Conservation (phyloP, 2,329 filamentous ascomycete genomes). For the Aspergillus tamarii region DNA sequence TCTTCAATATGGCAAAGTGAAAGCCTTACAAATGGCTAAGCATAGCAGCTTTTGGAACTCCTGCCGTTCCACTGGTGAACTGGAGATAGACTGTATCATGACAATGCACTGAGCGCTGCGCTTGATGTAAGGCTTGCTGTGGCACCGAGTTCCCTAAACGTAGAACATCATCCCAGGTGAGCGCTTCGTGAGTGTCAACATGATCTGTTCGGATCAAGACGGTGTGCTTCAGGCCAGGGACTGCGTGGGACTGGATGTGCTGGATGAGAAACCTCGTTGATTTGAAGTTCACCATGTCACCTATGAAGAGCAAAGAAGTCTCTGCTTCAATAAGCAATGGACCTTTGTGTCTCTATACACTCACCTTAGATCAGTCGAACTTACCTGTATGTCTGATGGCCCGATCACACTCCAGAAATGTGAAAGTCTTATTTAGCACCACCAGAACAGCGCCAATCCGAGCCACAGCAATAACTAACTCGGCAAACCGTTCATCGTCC, state of each 20-base stretch:
- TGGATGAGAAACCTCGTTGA: conserved; percentile 47
- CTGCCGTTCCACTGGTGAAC: conserved; percentile 69
- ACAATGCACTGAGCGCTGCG: background rate
- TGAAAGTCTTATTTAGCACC: conserved; percentile 78
- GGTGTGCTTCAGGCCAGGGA: conserved; percentile 18
- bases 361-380: background rate
- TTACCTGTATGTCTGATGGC: conserved; percentile 2
- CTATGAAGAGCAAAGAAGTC: conserved; percentile 34
- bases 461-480: conserved; percentile 68
- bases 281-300: conserved; percentile 51
- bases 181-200: background rate
- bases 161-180: background rate
- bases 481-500: conserved; percentile 54
- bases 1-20: conserved; percentile 29
- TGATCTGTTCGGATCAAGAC: background rate
- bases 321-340: background rate
- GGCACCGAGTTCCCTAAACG: background rate
- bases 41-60: conserved; percentile 69
- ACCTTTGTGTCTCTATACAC: background rate
- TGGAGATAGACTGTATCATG: conserved; percentile 46
- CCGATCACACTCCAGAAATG: conserved; percentile 30
- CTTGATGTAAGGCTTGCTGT: background rate
- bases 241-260: conserved; percentile 51
- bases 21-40: conserved; percentile 62
- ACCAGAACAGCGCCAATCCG: conserved; percentile 61